Evolutionary conservation across 2,329 filamentous ascomycete genomes (phyloP).

Genomic region (Cytospora schulzeri): DNA sequence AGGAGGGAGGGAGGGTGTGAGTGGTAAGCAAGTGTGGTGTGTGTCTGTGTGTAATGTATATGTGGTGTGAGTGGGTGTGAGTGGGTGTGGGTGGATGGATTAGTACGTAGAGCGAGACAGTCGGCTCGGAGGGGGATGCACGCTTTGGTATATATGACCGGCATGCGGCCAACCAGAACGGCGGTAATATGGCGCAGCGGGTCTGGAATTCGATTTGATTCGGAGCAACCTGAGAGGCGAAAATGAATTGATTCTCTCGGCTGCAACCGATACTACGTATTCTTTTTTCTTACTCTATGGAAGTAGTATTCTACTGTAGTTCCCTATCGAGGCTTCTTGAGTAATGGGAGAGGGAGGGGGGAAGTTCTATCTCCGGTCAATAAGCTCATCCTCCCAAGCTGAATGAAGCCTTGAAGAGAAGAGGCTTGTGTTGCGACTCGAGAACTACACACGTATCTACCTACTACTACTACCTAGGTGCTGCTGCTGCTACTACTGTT

Average conservation of each 20-base stretch:
- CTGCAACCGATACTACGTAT: background rate
- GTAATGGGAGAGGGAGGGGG: too few species aligned
- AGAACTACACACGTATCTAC: too few species aligned
- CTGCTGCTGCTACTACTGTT: too few species aligned
- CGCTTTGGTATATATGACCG: slow-evolving; percentile 21
- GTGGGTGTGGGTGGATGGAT: slow-evolving; percentile 18
- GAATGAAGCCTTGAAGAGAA: background rate
- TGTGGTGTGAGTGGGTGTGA: background rate
- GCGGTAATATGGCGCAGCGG: slow-evolving; percentile 12
- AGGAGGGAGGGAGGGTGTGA: background rate
- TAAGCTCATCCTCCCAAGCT: background rate
- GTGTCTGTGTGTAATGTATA: background rate
- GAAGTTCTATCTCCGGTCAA: background rate
- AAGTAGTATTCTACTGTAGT: background rate
- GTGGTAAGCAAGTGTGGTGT: too few species aligned
- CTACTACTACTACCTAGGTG: too few species aligned
- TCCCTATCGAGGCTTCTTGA: background rate
- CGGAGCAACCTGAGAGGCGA: background rate
- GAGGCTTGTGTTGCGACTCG: too few species aligned
- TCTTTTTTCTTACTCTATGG: background rate
- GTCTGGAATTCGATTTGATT: background rate
- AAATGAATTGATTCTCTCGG: background rate
- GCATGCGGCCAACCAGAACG: slow-evolving; percentile 11
- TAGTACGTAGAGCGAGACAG: slow-evolving; percentile 14
- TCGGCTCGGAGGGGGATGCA: slow-evolving; percentile 4